Percentiles rank a stretch among this genome's conserved stretches.
Conservation (phyloP, 2,329 filamentous ascomycete genomes). For the Periconia macrospinosa region DNA sequence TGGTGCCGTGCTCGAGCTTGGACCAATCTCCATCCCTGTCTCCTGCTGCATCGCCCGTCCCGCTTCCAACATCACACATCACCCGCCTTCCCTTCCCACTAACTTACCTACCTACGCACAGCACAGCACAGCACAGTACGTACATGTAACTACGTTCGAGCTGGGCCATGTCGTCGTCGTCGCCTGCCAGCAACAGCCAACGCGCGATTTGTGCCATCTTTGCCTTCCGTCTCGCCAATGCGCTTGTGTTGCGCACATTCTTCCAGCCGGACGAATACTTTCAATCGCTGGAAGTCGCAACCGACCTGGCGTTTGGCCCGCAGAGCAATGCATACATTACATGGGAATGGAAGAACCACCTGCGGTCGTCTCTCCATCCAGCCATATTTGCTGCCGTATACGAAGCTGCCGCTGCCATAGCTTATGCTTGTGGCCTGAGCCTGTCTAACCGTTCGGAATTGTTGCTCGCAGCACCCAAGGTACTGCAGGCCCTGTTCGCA, state of each 20-base stretch:
- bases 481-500: slow-evolving; percentile 76
- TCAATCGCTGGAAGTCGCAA: slow-evolving; percentile 92
- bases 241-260: slow-evolving; percentile 79
- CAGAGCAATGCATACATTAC: slow-evolving; percentile 87
- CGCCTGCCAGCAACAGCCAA: slow-evolving; percentile 28
- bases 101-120: not conserved
- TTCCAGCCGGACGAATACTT: slow-evolving; percentile 99
- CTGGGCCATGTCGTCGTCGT: slow-evolving; percentile 21
- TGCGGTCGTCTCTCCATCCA: slow-evolving; percentile 92
- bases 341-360: slow-evolving; percentile 92
- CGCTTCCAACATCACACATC: not conserved
- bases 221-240: slow-evolving; percentile 76
- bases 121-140: too few species aligned
- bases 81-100: not conserved
- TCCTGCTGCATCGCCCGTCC: slow-evolving; percentile 3
- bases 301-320: slow-evolving; percentile 80
- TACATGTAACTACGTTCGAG: not conserved
- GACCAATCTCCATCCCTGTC: not conserved
- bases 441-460: slow-evolving; percentile 65
- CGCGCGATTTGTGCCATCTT: slow-evolving; percentile 51
- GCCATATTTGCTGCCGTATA: slow-evolving; percentile 80
- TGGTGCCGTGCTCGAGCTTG: not conserved
- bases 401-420: slow-evolving; percentile 60
- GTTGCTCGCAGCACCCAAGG: slow-evolving; percentile 72
- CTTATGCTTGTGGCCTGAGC: slow-evolving; percentile 57